These are phyloP conservation scores for Dryas octopetala DNA, from an alignment of 306 rosid genomes.

Conservation along the genomic window DNA sequence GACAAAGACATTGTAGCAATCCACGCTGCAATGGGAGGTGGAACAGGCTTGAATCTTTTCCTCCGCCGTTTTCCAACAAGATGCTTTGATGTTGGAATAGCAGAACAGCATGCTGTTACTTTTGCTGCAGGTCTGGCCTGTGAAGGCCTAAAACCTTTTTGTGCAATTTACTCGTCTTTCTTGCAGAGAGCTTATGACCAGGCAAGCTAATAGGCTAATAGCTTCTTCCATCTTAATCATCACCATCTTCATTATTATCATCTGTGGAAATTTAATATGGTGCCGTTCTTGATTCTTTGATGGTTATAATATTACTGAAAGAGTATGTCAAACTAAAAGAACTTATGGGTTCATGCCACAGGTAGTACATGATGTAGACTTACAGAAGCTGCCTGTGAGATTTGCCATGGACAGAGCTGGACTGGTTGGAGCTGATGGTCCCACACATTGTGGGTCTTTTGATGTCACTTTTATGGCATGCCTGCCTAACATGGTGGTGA, in stretches of 20 bases:
- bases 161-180: constrained; percentile 93
- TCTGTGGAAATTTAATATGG: background rate
- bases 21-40: constrained; percentile 99
- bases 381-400: constrained; percentile 90
- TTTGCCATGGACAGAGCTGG: constrained; percentile 99
- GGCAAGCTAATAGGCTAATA: constrained; percentile 37
- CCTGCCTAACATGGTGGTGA: constrained; percentile 98
- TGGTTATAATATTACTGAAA: background rate
- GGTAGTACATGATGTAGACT: constrained; percentile 97
- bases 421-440: constrained; percentile 96
- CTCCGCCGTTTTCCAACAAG: constrained; percentile 84
- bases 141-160: constrained; percentile 92
- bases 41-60: constrained; percentile 97
- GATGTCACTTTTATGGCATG: constrained; percentile 98
- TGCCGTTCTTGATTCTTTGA: background rate
- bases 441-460: constrained; percentile 83
- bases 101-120: constrained; percentile 97
- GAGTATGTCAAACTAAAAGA: constrained; percentile 5
- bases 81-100: constrained; percentile 97
- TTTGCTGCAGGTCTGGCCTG: constrained; percentile 96
- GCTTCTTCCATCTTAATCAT: constrained; percentile 14
- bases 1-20: constrained; percentile 82
- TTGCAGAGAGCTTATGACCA: constrained; percentile 98
- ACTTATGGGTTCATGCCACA: constrained; percentile 34
- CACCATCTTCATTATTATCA: background rate